Percentiles rank a stretch among this genome's conserved stretches.
Evolutionary conservation across 2,329 filamentous ascomycete species (phyloP).

Genomic region (Lizonia empirigonia): DNA sequence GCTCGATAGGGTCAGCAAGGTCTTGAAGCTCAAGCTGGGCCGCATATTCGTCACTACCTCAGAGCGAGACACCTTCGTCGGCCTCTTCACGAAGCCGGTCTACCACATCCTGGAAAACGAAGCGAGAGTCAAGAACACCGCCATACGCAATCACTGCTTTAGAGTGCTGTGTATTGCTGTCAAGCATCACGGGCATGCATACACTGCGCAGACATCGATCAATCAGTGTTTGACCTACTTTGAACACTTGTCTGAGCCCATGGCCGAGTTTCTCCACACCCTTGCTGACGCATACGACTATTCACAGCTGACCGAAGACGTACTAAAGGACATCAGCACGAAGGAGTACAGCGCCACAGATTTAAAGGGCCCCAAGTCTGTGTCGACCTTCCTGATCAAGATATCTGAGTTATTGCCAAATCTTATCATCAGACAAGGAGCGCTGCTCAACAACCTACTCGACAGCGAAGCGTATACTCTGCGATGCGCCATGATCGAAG

Average conservation of each 20-base stretch:
- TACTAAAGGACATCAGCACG: conserved; percentile 90
- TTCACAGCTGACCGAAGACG: conserved; percentile 90
- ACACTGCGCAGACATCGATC: conserved; percentile 95
- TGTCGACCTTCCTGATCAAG: conserved; percentile 90
- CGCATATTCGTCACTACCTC: conserved; percentile 96
- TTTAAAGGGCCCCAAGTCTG: conserved; percentile 91
- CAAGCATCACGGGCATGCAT: conserved; percentile 96
- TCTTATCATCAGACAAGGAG: conserved; percentile 97
- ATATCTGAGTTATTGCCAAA: conserved; percentile 90
- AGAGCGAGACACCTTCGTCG: conserved; percentile 92
- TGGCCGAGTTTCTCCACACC: conserved; percentile 98
- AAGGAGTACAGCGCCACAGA: conserved; percentile 99
- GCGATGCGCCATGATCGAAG: conserved; percentile 91
- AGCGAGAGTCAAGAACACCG: conserved; percentile 83
- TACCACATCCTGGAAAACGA: conserved; percentile 96
- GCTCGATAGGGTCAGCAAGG: conserved; percentile 93
- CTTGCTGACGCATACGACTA: conserved; percentile 97
- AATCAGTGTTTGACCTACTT: conserved; percentile 98
- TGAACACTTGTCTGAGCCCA: conserved; percentile 96
- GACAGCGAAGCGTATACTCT: conserved; percentile 97
- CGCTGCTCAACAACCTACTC: conserved; percentile 87
- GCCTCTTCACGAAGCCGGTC: conserved; percentile 87
- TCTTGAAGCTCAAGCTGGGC: conserved; percentile 87
- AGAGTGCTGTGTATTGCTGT: conserved; percentile 95
- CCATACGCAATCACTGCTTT: conserved; percentile 95